Conservation (phyloP, 139 green algal genomes). For the Dunaliella sp. region DNA sequence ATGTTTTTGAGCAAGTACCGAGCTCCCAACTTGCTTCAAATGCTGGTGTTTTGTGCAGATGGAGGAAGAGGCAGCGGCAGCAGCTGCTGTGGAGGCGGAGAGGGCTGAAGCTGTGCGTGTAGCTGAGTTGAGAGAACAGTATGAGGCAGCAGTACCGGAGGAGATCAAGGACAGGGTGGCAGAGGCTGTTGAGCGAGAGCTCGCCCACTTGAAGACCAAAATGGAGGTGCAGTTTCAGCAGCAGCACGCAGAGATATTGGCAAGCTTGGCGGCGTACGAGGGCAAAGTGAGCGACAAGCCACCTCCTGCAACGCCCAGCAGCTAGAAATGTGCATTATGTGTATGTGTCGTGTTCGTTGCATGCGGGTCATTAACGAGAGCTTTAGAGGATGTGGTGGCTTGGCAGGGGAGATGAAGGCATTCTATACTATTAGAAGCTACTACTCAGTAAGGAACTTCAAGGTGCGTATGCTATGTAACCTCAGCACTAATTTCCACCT, state of each 20-base stretch:
- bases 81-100: slow-evolving; percentile 23
- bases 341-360: too few relatives aligned
- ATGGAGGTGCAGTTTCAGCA: slow-evolving; percentile 53
- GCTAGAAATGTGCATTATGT: too few relatives aligned
- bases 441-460: too few relatives aligned
- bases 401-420: too few relatives aligned
- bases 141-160: slow-evolving; percentile 58
- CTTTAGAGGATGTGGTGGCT: too few relatives aligned
- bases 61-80: slow-evolving; percentile 19
- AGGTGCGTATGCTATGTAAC: too few relatives aligned
- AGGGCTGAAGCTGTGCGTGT: slow-evolving; percentile 37
- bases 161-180: slow-evolving; percentile 54
- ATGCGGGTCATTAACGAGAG: too few relatives aligned
- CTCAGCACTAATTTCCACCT: too few relatives aligned
- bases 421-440: too few relatives aligned
- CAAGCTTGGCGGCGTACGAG: slow-evolving; percentile 41
- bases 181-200: slow-evolving; percentile 39
- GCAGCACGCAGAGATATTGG: slow-evolving; percentile 40
- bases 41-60: slow-evolving; percentile 20
- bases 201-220: slow-evolving; percentile 35
- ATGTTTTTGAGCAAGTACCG: too few relatives aligned
- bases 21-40: too few relatives aligned
- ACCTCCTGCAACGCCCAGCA: neutral
- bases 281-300: neutral
- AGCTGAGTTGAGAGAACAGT: slow-evolving; percentile 45